Evolutionary conservation across 441 rosid genomes (phyloP), one percentile per base, ranked within the genome.

Genomic region (Melastoma candidum): DNA sequence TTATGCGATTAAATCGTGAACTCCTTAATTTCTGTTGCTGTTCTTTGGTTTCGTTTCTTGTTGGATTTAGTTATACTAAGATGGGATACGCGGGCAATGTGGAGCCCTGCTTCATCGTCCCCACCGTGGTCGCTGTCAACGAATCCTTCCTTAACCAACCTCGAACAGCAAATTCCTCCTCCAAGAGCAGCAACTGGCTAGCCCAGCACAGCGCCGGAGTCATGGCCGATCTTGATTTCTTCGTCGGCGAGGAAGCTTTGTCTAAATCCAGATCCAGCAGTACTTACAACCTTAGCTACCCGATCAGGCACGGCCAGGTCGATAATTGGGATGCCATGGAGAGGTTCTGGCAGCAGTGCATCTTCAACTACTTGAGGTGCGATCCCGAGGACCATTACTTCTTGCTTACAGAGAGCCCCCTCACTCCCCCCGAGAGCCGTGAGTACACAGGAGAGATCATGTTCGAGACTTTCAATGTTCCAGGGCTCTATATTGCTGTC

Each of bases 381-480:
- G 97, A 93, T 77, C 99, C 99, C 0, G 99, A 93, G 73, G 99
- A 93, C 81, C 99, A 93, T 71, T 93, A 81, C 76, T 93, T 93
- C 67, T 75, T 93, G 61, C 74, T 93, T 73, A 93, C 97, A 0
- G 98, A 93, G 71, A 86, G 98, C 68, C 98, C 98, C 1, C 96
- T 93, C 27, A 88, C 98, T 52, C 85, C 97, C 54, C 98, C 98
- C 0, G 97, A 89, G 70, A 88, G 79, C 57, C 80, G 97, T n/a
- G 98, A 93, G 57, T 93, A 86, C 48, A 84, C 95, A 1, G 99
- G 97, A 32, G 99, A 93, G 71, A 93, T 93, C 70, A 76, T 93
- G 93, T 93, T 93, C 46, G 99, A 93, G 88, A 93, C 99, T 13
- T 93, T 93, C 54, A 89, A 93, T 70, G 85, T 89, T 53, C 98